These are phyloP conservation scores for Trametes polyzona DNA, from an alignment of 1,284 basidiomycete species.

Conservation along the genomic window DNA sequence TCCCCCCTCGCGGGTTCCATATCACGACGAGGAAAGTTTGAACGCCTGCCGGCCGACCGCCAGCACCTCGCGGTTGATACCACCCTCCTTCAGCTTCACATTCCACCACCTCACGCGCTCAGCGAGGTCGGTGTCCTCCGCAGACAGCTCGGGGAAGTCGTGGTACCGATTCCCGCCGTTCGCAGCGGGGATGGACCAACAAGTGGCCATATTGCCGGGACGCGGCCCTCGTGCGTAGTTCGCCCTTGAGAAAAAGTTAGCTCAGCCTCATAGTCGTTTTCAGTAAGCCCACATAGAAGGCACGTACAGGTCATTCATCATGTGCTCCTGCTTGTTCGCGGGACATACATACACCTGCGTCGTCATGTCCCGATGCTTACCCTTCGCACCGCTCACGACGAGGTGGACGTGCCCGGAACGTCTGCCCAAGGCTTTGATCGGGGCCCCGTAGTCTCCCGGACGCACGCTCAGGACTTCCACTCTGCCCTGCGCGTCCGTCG, in stretches of 20 bases:
- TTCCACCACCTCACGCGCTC: constrained; percentile 32
- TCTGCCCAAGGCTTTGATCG: background rate
- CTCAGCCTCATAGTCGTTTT: background rate
- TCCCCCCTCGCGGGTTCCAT: too few species aligned
- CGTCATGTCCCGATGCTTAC: constrained; percentile 26
- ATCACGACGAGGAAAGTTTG: constrained; percentile 12
- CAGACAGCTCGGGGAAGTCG: constrained; percentile 26
- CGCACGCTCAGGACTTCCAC: constrained; percentile 33
- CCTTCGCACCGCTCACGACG: constrained; percentile 15
- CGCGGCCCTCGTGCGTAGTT: constrained; percentile 24
- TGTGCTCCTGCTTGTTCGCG: constrained; percentile 24
- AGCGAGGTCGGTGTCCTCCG: constrained; percentile 17
- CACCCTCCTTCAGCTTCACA: constrained; percentile 25
- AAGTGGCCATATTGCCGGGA: constrained; percentile 25
- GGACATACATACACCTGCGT: constrained; percentile 35
- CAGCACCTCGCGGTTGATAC: constrained; percentile 19
- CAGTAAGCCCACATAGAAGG: background rate
- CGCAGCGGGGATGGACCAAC: constrained; percentile 25
- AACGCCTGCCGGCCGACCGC: constrained; percentile 18
- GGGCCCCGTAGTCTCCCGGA: constrained; percentile 29
- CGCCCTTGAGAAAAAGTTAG: constrained; percentile 14
- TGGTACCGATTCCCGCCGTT: constrained; percentile 17
- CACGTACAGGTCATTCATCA: constrained; percentile 32
- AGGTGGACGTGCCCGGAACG: constrained; percentile 34
- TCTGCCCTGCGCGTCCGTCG: constrained; percentile 31